Evolutionary conservation across 352 stramenopile genomes (phyloP).

Genomic region (Phytopythium mirpurense): DNA sequence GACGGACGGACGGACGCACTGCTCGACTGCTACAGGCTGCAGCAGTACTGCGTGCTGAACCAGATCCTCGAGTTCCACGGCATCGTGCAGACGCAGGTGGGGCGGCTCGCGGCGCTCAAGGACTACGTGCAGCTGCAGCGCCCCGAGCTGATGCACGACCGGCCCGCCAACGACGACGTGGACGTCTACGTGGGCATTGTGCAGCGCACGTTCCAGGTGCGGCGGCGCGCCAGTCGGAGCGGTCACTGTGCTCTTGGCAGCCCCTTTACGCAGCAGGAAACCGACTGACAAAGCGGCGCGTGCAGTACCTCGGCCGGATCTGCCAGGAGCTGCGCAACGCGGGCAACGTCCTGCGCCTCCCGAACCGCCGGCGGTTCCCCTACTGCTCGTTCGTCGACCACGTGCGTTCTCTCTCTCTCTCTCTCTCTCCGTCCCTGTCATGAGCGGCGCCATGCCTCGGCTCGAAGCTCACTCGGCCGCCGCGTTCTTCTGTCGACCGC

Average conservation of each 20-base stretch:
- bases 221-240: no score
- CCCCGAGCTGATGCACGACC: conserved; percentile 29
- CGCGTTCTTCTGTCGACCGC: conserved; percentile 12
- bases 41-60: conserved; percentile 81
- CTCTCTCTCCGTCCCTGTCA: not conserved
- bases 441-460: not conserved
- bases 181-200: conserved; percentile 48
- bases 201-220: conserved; percentile 36
- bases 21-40: no score
- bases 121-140: conserved; percentile 40
- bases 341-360: conserved; percentile 64
- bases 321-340: conserved; percentile 67
- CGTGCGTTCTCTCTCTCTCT: conserved; percentile 22
- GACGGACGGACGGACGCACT: no score
- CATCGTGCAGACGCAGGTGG: conserved; percentile 54
- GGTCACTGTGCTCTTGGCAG: no score
- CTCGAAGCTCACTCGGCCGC: no score
- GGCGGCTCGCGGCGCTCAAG: conserved; percentile 39
- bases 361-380: conserved; percentile 71
- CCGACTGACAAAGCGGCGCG: not conserved
- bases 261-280: not conserved
- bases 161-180: conserved; percentile 41
- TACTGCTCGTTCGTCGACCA: conserved; percentile 79
- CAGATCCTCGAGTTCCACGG: conserved; percentile 83
- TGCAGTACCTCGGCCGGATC: conserved; percentile 33